Percentiles rank a stretch among this genome's conserved stretches.
phyloP scores from a whole-genome alignment of 2,329 filamentous ascomycete species.

The Pseudogymnoascus sp. region DNA sequence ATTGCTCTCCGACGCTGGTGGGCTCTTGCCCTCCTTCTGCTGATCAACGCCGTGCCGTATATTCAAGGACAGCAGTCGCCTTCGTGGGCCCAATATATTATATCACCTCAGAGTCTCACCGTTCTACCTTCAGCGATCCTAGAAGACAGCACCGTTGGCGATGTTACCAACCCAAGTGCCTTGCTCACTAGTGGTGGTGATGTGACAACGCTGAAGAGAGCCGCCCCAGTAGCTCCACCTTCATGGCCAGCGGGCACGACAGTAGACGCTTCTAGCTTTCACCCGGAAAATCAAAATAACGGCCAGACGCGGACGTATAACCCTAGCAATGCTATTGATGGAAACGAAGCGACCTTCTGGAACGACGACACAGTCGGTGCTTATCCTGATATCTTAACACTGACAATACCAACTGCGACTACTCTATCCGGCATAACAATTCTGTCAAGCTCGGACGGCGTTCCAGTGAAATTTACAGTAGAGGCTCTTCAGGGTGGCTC shows the following conservation, averaged over 20 bases:
- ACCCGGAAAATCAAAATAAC: not conserved
- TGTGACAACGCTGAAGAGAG: conserved; percentile 29
- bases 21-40: not conserved
- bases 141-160: conserved; percentile 30
- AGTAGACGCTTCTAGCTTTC: conserved; percentile 8
- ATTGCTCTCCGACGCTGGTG: not conserved
- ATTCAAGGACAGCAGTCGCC: conserved; percentile 11
- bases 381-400: not conserved
- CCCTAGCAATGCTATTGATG: conserved; percentile 5
- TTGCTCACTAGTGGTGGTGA: conserved; percentile 27
- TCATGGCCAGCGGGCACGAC: conserved; percentile 2
- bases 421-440: conserved; percentile 1
- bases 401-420: not conserved
- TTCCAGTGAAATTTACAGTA: not conserved
- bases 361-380: not conserved
- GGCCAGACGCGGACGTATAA: not conserved
- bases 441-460: not conserved
- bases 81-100: conserved; percentile 36
- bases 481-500: not conserved
- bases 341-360: not conserved
- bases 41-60: not conserved
- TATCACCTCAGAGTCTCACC: conserved; percentile 30
- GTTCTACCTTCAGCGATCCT: conserved; percentile 32
- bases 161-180: conserved; percentile 34
- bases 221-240: not conserved